Base-by-base conservation (phyloP, 2,329 filamentous ascomycete species). In the Colletotrichum phormii region DNA sequence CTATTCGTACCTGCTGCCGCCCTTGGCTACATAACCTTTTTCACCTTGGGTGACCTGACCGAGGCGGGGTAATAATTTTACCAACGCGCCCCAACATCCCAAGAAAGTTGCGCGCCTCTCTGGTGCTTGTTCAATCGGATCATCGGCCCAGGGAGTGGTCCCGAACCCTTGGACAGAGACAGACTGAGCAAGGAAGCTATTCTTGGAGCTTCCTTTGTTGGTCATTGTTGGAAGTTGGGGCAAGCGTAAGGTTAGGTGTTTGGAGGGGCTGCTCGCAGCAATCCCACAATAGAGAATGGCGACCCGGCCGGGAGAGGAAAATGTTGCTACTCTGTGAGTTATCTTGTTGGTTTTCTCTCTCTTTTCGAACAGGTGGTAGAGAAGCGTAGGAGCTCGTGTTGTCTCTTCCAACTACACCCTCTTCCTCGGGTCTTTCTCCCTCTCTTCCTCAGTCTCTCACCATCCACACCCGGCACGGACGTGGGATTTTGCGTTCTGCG, bases 281-380 rank as follows among this genome's bases (percentile, higher is more conserved):
- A 59, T 22, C 66, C 61, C 22, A 54, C 22, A 68, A 62, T 81
- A 72, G 13, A 42, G 37, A 6, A 88, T 88, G 86, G 84, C 86
- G 60, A 80, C 82, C 35, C 80, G 81, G 74, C 83, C 82, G 51
- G 87, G 86, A 64, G 86, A 88, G 80, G 87, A 88, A 77, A 84
- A 86, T 72, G 85, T 86, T 66, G 86, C 85, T 58, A 87, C 86
- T 33, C 82, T 88, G 86, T 88, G 77, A 83, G 86, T 82, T 75
- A 12, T n/a, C 11, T 26, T 31, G 15, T 29, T 58, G 57, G 12
- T 31, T 53, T 26, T 26, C 26, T 42, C 13, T 42, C 12, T 53
- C 42, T 49, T 49, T 49, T 15, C 42, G 18, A 49, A 18, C 18
- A 49, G 15, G 42, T 49, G 18, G 42, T n/a, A 49, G 18, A 49